Evolutionary conservation across 768 basidiomycete species (phyloP).

Genomic region (Mycena chlorophos): DNA sequence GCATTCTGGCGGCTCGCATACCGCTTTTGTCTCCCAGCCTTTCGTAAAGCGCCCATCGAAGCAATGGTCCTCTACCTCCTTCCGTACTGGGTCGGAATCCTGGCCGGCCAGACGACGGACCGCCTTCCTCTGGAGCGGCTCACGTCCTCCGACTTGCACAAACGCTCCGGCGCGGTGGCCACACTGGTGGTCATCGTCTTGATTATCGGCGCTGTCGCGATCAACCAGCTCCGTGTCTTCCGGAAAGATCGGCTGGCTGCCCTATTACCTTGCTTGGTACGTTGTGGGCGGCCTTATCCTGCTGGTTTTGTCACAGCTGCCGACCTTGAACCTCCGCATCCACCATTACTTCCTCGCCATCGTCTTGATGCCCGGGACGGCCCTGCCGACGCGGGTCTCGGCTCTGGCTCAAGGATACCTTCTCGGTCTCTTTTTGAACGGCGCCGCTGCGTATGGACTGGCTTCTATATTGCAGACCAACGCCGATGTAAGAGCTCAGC

Average conservation of each 20-base stretch:
- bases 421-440: constrained; percentile 81
- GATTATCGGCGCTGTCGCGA: constrained; percentile 54
- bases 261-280: constrained; percentile 76
- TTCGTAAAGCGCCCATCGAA: constrained; percentile 69
- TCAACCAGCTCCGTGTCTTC: constrained; percentile 81
- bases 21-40: constrained; percentile 72
- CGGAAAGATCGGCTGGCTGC: constrained; percentile 84
- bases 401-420: constrained; percentile 81
- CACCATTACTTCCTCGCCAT: constrained; percentile 86
- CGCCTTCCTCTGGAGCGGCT: constrained; percentile 77
- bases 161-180: constrained; percentile 65
- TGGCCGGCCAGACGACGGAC: constrained; percentile 70
- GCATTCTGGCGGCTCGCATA: constrained; percentile 77
- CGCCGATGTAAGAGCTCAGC: constrained; percentile 51
- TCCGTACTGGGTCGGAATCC: constrained; percentile 77
- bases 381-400: constrained; percentile 77
- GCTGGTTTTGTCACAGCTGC: constrained; percentile 66
- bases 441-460: constrained; percentile 76
- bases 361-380: constrained; percentile 72
- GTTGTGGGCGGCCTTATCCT: constrained; percentile 62
- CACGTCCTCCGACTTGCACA: constrained; percentile 63
- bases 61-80: constrained; percentile 70
- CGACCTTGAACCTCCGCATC: constrained; percentile 65
- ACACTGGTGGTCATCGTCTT: constrained; percentile 70
- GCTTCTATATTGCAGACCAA: constrained; percentile 78